A percentile compares a stretch with the other conserved stretches of the same genome.
Conservation (phyloP, 1,284 basidiomycete species). For the Puccinia novopanici region DNA sequence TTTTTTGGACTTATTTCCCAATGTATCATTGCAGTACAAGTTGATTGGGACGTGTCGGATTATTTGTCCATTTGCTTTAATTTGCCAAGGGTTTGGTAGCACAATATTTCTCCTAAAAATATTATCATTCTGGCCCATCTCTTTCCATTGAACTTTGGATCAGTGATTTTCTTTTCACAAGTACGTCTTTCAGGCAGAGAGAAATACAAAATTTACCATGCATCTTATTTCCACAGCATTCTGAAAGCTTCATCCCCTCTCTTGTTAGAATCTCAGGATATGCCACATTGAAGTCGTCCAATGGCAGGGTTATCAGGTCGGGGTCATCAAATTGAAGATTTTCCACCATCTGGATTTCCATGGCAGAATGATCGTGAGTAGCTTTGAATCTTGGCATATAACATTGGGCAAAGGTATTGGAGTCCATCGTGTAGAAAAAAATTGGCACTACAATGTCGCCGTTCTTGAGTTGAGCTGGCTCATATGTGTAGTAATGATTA, state of each 20-base stretch:
- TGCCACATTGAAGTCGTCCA: not conserved
- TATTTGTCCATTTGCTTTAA: not conserved
- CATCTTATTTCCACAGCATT: not conserved
- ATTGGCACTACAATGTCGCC: not conserved
- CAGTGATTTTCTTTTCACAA: too few species aligned
- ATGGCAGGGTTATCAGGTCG: not conserved
- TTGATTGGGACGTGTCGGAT: slow-evolving; percentile 1
- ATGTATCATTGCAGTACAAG: slow-evolving; percentile 4
- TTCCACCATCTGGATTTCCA: not conserved
- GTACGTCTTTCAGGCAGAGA: too few species aligned
- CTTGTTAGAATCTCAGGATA: not conserved
- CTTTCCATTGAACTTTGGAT: too few species aligned
- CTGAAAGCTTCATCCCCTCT: not conserved
- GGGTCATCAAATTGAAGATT: not conserved
- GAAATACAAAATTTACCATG: not conserved
- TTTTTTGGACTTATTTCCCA: too few species aligned
- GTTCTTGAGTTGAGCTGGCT: not conserved
- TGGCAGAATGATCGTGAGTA: not conserved
- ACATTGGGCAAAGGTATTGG: not conserved
- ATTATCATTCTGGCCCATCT: too few species aligned
- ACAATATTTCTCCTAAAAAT: not conserved
- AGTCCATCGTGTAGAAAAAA: not conserved
- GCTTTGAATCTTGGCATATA: not conserved
- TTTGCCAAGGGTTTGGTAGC: not conserved
- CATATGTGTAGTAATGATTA: not conserved